Evolutionary conservation across 192 early-diverging fungal genomes (phyloP), one percentile per base, ranked within the genome.

Genomic region (Backusella luteola): DNA sequence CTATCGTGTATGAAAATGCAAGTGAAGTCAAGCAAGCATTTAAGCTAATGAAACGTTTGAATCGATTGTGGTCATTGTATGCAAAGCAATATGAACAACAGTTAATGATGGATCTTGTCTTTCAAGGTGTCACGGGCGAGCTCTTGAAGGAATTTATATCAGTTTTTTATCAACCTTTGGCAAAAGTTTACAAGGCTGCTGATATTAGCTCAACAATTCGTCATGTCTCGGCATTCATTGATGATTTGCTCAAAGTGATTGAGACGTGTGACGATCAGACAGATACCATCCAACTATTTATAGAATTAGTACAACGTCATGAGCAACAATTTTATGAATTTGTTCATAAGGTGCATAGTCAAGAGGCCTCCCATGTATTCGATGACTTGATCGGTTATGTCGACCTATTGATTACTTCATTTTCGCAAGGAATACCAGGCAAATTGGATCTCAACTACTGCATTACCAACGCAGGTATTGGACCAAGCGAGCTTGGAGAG

Each of bases 101-200:
- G 59, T 75, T 80, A 63, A 77, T 87, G 79, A 80, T 85, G 69
- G 82, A 82, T 4, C 69, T 89, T 21, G 73, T 89, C 42, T 84
- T 84, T 75, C 84, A 89, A 56, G 72, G 85, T 3, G 75, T 83
- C 3, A 86, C 88, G 3, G 88, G 88, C 15, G 83, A 86, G 66
- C 74, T 89, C 11, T 76, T 89, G 11, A 84, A 85, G 63, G 84
- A 87, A 21, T 72, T 85, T 23, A 79, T 87, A 35, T 67, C 84
- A 12, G 85, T 89, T 34, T 86, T 89, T 63, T 89, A 89, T 53
- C 78, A 86, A 63, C 88, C 88, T 26, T 46, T 89, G 49, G 85
- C 86, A 35, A 74, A 84, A 70, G 82, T 89, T 5, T 89, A 89
- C 75, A 83, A 85, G 67, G 80, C 84, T 15, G 88, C 88, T 32